Evolutionary conservation across 163 green algal species (phyloP).

Genomic region (Coccomyxa subellipsoidea): DNA sequence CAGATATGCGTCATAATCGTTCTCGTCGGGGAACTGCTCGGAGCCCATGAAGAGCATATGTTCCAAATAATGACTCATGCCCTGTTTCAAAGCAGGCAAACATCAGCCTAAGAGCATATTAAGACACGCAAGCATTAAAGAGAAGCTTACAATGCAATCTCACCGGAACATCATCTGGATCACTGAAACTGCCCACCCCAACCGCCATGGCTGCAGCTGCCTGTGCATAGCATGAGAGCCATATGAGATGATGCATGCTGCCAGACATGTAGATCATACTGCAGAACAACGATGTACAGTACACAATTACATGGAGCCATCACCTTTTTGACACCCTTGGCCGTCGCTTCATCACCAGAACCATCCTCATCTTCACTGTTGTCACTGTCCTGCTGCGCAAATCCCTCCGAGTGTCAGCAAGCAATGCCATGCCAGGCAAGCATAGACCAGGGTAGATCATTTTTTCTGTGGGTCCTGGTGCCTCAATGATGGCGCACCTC

Average conservation of each 20-base stretch:
- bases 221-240: slow-evolving; percentile 41
- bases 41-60: slow-evolving; percentile 99
- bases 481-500: background rate
- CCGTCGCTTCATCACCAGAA: background rate
- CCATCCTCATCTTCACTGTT: background rate
- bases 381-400: background rate
- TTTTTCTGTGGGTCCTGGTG: no score
- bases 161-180: slow-evolving; percentile 71
- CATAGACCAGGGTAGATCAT: background rate
- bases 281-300: background rate
- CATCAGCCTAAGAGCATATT: background rate
- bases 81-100: slow-evolving; percentile 35
- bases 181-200: slow-evolving; percentile 83
- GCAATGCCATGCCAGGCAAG: background rate
- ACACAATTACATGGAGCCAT: background rate
- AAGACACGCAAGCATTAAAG: background rate
- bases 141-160: background rate
- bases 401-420: no score
- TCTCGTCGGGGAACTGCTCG: slow-evolving; percentile 85
- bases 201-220: slow-evolving; percentile 88
- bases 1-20: slow-evolving; percentile 94
- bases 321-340: background rate
- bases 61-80: slow-evolving; percentile 91
- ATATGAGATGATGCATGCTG: no score
- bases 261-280: no score